phyloP scores from a whole-genome alignment of 2,329 filamentous ascomycete genomes.

The Pseudocercospora fijiensis region DNA sequence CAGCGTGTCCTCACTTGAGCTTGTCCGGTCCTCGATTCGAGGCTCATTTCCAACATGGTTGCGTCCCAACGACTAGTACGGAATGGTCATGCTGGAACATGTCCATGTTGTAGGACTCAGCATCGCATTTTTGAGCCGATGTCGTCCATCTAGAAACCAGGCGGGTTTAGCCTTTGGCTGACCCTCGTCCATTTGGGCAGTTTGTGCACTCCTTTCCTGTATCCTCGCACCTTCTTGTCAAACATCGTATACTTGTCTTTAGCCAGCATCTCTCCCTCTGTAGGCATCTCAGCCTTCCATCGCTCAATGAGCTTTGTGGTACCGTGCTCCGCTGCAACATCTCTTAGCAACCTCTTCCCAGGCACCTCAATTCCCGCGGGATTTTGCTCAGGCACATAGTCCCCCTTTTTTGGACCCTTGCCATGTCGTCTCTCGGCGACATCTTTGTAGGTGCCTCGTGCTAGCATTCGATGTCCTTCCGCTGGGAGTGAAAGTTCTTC shows the following conservation, averaged over 20 bases:
- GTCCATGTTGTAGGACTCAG: neutral
- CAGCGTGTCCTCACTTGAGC: neutral
- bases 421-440: conserved; percentile 32
- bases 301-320: conserved; percentile 74
- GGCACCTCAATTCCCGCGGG: conserved; percentile 17
- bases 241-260: conserved; percentile 98
- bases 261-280: conserved; percentile 90
- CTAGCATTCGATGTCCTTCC: conserved; percentile 36
- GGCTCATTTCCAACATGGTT: neutral
- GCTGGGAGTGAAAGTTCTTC: conserved; percentile 34
- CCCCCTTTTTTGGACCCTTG: conserved; percentile 35
- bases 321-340: conserved; percentile 46
- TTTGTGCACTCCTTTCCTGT: conserved; percentile 93
- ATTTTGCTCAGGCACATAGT: conserved; percentile 25
- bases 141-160: conserved; percentile 69
- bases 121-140: neutral
- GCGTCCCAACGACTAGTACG: neutral
- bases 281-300: conserved; percentile 96
- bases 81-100: neutral
- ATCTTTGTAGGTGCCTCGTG: conserved; percentile 15
- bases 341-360: conserved; percentile 22
- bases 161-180: conserved; percentile 89
- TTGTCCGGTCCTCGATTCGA: neutral
- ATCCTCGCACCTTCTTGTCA: conserved; percentile 91
- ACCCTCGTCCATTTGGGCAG: conserved; percentile 83